phyloP scores from a whole-genome alignment of 176 grass and related monocot species.

The Oryza nivara region DNA sequence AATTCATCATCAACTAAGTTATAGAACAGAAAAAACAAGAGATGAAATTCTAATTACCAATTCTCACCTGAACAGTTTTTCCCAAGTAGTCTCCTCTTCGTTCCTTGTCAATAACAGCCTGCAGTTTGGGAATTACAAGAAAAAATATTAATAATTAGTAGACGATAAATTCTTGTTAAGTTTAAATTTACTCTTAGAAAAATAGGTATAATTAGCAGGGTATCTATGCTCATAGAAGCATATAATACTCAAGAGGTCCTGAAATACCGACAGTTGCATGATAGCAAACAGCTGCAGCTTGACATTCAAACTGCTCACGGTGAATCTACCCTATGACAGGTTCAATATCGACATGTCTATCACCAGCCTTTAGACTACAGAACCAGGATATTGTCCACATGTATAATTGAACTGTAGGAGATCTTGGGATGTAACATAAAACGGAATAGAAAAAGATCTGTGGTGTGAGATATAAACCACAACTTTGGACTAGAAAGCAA shows the following conservation, averaged over 20 bases:
- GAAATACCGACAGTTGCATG: neutral
- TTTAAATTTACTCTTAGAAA: neutral
- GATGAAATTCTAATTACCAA: neutral
- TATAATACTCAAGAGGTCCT: slow-evolving; percentile 16
- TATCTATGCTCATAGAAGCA: slow-evolving; percentile 24
- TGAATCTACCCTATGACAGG: slow-evolving; percentile 18
- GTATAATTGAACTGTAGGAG: slow-evolving; percentile 19
- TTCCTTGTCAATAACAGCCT: slow-evolving; percentile 96
- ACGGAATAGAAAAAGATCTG: slow-evolving; percentile 44
- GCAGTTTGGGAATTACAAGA: slow-evolving; percentile 28
- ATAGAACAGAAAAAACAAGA: slow-evolving; percentile 3
- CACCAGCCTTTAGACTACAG: slow-evolving; percentile 29
- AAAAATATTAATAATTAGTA: slow-evolving; percentile 7
- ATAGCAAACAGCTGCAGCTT: slow-evolving; percentile 9
- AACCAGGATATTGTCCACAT: slow-evolving; percentile 31
- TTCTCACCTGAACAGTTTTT: slow-evolving; percentile 89
- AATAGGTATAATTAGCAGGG: neutral
- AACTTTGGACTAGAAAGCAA: slow-evolving; percentile 32
- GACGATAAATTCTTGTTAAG: neutral
- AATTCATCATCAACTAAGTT: neutral
- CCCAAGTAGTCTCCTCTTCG: slow-evolving; percentile 96
- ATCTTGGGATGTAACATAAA: slow-evolving; percentile 32
- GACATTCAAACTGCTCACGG: slow-evolving; percentile 12
- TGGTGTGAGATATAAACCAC: slow-evolving; percentile 36
- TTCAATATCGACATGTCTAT: slow-evolving; percentile 18